These are phyloP conservation scores for Schizonepeta tenuifolia DNA, from an alignment of 257 asterid genomes.

Conservation along the genomic window DNA sequence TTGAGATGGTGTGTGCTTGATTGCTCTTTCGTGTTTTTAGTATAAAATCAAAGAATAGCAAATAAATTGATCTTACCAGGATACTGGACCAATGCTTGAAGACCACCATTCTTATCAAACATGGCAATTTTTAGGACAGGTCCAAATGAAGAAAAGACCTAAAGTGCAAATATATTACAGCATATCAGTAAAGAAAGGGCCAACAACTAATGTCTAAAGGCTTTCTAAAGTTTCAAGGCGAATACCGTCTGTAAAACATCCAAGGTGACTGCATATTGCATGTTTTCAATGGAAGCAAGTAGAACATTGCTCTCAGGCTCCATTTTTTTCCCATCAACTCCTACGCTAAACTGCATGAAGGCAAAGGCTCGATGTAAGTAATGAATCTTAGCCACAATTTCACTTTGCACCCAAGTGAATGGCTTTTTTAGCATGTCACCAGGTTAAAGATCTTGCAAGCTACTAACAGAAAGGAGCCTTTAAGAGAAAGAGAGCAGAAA, in stretches of 20 bases:
- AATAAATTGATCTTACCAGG: conserved; percentile 57
- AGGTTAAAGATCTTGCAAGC: conserved; percentile 20
- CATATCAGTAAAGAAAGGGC: conserved; percentile 22
- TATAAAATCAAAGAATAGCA: conserved; percentile 21
- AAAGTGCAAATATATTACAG: conserved; percentile 24
- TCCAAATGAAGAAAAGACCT: conserved; percentile 86
- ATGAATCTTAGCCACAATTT: conserved; percentile 15
- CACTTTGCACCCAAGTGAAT: conserved; percentile 25
- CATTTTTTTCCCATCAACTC: conserved; percentile 82
- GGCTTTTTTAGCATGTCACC: conserved; percentile 6
- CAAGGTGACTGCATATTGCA: conserved; percentile 97
- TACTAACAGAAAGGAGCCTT: not conserved
- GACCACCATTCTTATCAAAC: conserved; percentile 91
- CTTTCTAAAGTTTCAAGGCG: conserved; percentile 30
- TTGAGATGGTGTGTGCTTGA: not conserved
- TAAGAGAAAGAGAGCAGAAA: not conserved
- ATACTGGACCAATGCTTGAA: conserved; percentile 88
- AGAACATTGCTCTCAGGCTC: conserved; percentile 98
- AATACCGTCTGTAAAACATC: conserved; percentile 83
- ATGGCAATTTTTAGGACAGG: conserved; percentile 87
- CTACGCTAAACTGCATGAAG: conserved; percentile 69
- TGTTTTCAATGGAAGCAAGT: conserved; percentile 96
- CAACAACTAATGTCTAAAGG: conserved; percentile 27
- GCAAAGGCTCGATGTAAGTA: conserved; percentile 26
- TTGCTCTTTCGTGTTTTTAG: conserved; percentile 5